A percentile compares a stretch with the other conserved stretches of the same genome.
phyloP scores from a whole-genome alignment of 495 filamentous ascomycete species.

The Penicillium nucicola region DNA sequence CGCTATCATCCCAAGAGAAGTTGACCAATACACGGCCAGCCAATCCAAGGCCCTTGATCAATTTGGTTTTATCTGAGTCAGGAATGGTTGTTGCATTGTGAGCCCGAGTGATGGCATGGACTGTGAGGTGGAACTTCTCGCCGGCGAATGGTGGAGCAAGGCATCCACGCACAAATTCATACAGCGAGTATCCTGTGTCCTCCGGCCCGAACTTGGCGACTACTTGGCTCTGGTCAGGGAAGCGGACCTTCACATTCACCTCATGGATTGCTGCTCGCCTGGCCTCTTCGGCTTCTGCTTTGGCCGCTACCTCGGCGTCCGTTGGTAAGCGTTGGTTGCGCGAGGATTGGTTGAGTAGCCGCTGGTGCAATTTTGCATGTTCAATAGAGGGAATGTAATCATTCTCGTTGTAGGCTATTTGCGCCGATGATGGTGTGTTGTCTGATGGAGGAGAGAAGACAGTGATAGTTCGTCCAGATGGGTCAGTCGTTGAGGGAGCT shows the following conservation, averaged over 20 bases:
- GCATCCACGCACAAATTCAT: conserved; percentile 59
- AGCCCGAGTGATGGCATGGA: conserved; percentile 20
- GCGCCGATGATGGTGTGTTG: conserved; percentile 71
- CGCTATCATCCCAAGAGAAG: conserved; percentile 69
- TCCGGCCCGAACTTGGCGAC: conserved; percentile 58
- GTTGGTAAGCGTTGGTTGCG: conserved; percentile 62
- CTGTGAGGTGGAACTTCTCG: conserved; percentile 52
- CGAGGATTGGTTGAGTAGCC: conserved; percentile 57
- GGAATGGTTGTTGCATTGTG: conserved; percentile 40
- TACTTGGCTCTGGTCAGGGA: conserved; percentile 77
- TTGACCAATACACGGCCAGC: conserved; percentile 69
- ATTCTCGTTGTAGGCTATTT: conserved; percentile 58
- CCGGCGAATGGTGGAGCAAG: conserved; percentile 30
- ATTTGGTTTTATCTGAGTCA: conserved; percentile 43
- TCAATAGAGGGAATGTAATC: conserved; percentile 83
- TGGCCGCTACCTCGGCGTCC: conserved; percentile 49
- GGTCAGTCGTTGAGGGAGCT: conserved; percentile 19
- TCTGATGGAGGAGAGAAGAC: conserved; percentile 74
- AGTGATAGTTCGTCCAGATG: conserved; percentile 49
- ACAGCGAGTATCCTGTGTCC: conserved; percentile 63
- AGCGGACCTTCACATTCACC: conserved; percentile 76
- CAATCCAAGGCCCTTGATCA: conserved; percentile 72
- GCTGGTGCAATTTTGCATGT: conserved; percentile 80
- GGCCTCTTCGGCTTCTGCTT: conserved; percentile 51
- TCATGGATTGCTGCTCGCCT: conserved; percentile 60